Conservation (phyloP, 1,284 basidiomycete species). For the Leccinum pachyderme region DNA sequence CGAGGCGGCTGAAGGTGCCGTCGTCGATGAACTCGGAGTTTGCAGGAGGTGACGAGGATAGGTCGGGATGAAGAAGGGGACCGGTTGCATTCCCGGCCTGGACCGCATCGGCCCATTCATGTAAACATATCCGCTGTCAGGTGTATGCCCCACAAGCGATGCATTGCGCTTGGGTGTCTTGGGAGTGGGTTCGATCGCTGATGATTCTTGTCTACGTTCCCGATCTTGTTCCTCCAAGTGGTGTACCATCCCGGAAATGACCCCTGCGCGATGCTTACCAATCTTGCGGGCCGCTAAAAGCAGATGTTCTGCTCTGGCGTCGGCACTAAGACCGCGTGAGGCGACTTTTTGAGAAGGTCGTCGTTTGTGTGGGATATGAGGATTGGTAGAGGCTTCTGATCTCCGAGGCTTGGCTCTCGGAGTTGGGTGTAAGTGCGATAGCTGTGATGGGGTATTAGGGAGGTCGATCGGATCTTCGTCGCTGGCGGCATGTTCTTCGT, state of each 20-base stretch:
- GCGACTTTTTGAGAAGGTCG: slow-evolving; percentile 25
- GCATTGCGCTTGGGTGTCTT: slow-evolving; percentile 32
- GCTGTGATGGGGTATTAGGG: slow-evolving; percentile 16
- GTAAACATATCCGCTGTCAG: slow-evolving; percentile 29
- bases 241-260: slow-evolving; percentile 37
- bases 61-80: slow-evolving; percentile 32
- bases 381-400: slow-evolving; percentile 16
- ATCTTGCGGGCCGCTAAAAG: slow-evolving; percentile 48
- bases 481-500: slow-evolving; percentile 23
- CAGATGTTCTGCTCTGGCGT: slow-evolving; percentile 49
- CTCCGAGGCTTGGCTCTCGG: slow-evolving; percentile 26
- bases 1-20: slow-evolving; percentile 26
- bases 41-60: slow-evolving; percentile 30
- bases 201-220: slow-evolving; percentile 26
- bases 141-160: slow-evolving; percentile 16
- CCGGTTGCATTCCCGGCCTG: slow-evolving; percentile 23
- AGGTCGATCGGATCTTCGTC: slow-evolving; percentile 26
- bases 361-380: slow-evolving; percentile 22
- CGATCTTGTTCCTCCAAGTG: slow-evolving; percentile 29
- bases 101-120: slow-evolving; percentile 26
- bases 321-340: slow-evolving; percentile 34
- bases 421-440: slow-evolving; percentile 20
- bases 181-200: slow-evolving; percentile 25
- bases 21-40: slow-evolving; percentile 34
- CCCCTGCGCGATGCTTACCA: slow-evolving; percentile 42